These are phyloP conservation scores for Tirmania nivea DNA, from an alignment of 495 filamentous ascomycete species.

Conservation along the genomic window DNA sequence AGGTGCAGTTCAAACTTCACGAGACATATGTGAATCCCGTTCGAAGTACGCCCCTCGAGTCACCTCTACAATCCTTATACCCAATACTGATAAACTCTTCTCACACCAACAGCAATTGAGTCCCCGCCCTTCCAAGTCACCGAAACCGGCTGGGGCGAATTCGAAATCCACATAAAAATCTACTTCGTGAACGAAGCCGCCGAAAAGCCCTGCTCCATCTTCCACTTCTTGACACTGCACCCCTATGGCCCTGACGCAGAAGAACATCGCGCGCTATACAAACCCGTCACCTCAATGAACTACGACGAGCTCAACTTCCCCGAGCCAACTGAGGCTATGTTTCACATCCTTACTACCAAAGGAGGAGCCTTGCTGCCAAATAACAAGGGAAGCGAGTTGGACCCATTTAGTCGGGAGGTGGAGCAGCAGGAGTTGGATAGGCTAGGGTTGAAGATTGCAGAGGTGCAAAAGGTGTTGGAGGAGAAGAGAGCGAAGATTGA, in stretches of 20 bases:
- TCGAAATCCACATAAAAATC: conserved; percentile 80
- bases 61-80: neutral
- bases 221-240: conserved; percentile 77
- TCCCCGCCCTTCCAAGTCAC: conserved; percentile 61
- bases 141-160: conserved; percentile 95
- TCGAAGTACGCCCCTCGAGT: conserved; percentile 31
- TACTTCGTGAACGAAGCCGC: conserved; percentile 66
- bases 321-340: conserved; percentile 79
- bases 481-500: conserved; percentile 43
- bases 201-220: conserved; percentile 81
- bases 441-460: conserved; percentile 36
- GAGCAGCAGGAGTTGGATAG: conserved; percentile 47
- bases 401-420: conserved; percentile 53
- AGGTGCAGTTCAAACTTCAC: conserved; percentile 93
- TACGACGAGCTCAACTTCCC: conserved; percentile 92
- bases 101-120: conserved; percentile 31
- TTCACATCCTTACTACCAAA: conserved; percentile 48
- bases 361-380: conserved; percentile 28
- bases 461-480: conserved; percentile 45
- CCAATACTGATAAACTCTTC: neutral
- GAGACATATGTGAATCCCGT: conserved; percentile 79
- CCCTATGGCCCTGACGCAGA: conserved; percentile 53
- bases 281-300: conserved; percentile 44
- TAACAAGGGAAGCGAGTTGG: conserved; percentile 24
- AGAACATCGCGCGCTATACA: neutral